Base-by-base conservation (phyloP, 176 grass and related monocot genomes). In the Cymbopogon citratus region DNA sequence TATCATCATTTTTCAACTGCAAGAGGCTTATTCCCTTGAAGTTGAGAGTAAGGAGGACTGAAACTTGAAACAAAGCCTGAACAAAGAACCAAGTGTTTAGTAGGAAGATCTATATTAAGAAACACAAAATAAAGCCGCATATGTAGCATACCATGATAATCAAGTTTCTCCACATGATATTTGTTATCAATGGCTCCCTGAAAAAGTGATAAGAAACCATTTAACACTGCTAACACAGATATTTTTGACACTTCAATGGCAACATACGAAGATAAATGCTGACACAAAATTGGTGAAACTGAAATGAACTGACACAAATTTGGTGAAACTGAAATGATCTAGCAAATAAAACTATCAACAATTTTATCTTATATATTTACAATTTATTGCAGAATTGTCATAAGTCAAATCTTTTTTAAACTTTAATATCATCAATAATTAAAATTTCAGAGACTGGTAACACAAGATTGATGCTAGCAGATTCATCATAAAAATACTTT, bases 51-150 rank as follows among this genome's bases (percentile, higher is more conserved):
- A 99, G 92, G 13, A 99, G 96, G 26, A 99, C 74, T 5, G 69
- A 72, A 43, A 99, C 87, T 95, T 99, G 92, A 88, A 77, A 95
- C 3, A 91, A 45, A 61, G 96, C 91, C 96, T 99, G 86, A 80
- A 86, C 67, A 49, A 73, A 81, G 49, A 88, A 65, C 23, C 27
- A 13, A 18, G 28, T 66, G 41, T 40, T 79, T 15, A 61, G 41
- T 66, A 78, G 62, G 68, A 69, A 36, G 16, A 45, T 27, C 36
- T 13, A 45, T 51, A 75, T 43, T 24, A n/a, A 59, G 25, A 74
- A 15, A 21, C 49, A 19, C 10, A 21, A 2, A 49, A 49, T 29
- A 40, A 27, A 68, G 19, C 29, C 21, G 69, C 66, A 31, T 34
- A 24, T 66, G 62, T 54, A 76, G 69, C 74, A 76, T 86, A 93